Evolutionary conservation across 73 alveolate species (phyloP).

Genomic region (Effrenium voratum): DNA sequence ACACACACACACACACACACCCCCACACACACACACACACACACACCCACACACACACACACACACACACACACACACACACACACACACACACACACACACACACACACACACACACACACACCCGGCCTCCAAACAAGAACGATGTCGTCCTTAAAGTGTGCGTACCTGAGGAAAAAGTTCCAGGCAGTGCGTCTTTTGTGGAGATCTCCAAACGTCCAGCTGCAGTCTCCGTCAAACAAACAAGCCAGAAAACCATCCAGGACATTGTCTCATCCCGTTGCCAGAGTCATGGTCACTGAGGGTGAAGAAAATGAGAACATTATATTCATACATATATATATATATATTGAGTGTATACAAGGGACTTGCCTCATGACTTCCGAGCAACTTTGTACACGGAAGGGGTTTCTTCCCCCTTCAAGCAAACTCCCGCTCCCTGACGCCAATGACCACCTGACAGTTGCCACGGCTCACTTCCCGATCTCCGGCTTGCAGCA

Average conservation of each 20-base stretch:
- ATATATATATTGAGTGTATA: too few relatives aligned
- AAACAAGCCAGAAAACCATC: background rate
- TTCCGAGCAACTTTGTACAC: too few relatives aligned
- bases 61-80: conserved; percentile 27
- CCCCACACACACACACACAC: background rate
- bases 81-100: conserved; percentile 31
- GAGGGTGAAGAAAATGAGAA: too few relatives aligned
- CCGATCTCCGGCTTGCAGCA: conserved; percentile 86
- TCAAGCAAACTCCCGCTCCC: too few relatives aligned
- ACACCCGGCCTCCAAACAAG: conserved; percentile 42
- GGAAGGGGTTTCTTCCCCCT: too few relatives aligned
- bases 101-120: conserved; percentile 20
- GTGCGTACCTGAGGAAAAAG: conserved; percentile 39
- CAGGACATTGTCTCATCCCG: background rate
- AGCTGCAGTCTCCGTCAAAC: too few relatives aligned
- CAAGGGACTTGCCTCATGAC: too few relatives aligned
- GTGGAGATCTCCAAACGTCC: too few relatives aligned
- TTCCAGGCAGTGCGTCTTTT: too few relatives aligned
- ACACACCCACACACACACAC: conserved; percentile 1
- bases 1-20: conserved; percentile 21
- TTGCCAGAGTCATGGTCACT: background rate
- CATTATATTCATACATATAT: too few relatives aligned
- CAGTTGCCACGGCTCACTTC: conserved; percentile 61
- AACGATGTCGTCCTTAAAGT: conserved; percentile 76
- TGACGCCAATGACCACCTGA: too few relatives aligned